phyloP scores from a whole-genome alignment of 129 eudicot species.

The Helianthus tuberosus region DNA sequence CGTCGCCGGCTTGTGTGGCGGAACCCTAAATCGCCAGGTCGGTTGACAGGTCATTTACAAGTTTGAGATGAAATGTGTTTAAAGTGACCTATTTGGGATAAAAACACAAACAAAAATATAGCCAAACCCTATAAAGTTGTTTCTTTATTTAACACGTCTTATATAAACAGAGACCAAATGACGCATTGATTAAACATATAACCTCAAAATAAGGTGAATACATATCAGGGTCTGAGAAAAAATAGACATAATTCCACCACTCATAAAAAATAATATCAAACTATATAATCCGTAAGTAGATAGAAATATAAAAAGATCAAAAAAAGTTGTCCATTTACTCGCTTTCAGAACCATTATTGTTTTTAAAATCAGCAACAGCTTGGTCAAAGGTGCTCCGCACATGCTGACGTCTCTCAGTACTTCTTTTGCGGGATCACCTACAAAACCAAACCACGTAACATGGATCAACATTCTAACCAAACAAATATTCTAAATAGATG shows the following conservation, averaged over 20 bases:
- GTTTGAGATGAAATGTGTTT: no score
- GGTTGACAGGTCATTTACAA: no score
- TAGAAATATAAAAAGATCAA: neutral
- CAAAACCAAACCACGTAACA: neutral
- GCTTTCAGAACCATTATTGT: slow-evolving; percentile 32
- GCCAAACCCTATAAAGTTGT: no score
- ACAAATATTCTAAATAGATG: no score
- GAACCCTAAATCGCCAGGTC: no score
- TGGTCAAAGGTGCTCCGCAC: slow-evolving; percentile 62
- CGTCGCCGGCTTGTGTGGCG: no score
- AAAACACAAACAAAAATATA: no score
- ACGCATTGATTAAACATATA: neutral
- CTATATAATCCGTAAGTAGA: neutral
- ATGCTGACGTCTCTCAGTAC: slow-evolving; percentile 81
- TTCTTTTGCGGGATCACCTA: slow-evolving; percentile 82
- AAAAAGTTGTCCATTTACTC: slow-evolving; percentile 9
- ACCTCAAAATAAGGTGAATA: neutral
- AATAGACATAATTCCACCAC: neutral
- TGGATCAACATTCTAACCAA: no score
- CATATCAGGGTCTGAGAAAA: neutral
- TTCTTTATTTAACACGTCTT: neutral
- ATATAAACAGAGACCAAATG: neutral
- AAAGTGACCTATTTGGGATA: no score
- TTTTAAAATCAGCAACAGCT: slow-evolving; percentile 65
- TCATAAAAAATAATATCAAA: slow-evolving; percentile 14